These are phyloP conservation scores for Daldinia concentrica DNA, from an alignment of 495 filamentous ascomycete species.

Conservation along the genomic window DNA sequence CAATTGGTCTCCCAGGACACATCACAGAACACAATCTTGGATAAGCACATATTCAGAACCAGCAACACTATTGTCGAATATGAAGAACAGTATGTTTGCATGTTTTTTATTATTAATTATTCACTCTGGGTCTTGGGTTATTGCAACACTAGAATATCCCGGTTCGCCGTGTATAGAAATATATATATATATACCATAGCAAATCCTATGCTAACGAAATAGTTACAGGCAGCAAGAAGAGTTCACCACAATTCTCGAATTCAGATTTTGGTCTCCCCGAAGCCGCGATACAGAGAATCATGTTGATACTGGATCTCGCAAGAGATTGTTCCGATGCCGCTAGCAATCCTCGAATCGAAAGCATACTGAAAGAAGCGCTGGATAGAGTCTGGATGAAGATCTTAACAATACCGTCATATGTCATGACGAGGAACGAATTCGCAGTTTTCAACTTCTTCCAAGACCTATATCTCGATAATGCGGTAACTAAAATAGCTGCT, in stretches of 20 bases:
- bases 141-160: neutral
- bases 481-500: slow-evolving; percentile 50
- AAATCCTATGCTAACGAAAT: too few relatives aligned
- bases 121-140: neutral
- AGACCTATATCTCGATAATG: slow-evolving; percentile 37
- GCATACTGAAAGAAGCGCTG: slow-evolving; percentile 66
- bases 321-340: slow-evolving; percentile 68
- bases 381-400: slow-evolving; percentile 70
- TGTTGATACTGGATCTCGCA: slow-evolving; percentile 69
- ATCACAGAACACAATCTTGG: neutral
- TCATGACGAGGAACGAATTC: slow-evolving; percentile 76
- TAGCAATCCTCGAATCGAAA: slow-evolving; percentile 60
- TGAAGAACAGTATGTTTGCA: neutral
- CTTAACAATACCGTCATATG: slow-evolving; percentile 66
- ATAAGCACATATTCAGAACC: neutral
- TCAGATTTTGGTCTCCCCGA: neutral
- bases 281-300: too few relatives aligned
- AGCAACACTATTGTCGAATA: neutral
- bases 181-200: too few relatives aligned
- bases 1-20: neutral
- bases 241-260: too few relatives aligned
- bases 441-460: slow-evolving; percentile 82
- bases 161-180: too few relatives aligned
- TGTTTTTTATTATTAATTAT: neutral
- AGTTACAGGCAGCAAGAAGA: too few relatives aligned